Evolutionary conservation across 345 rosid species (phyloP).

Genomic region (Eucalyptus cloeziana): DNA sequence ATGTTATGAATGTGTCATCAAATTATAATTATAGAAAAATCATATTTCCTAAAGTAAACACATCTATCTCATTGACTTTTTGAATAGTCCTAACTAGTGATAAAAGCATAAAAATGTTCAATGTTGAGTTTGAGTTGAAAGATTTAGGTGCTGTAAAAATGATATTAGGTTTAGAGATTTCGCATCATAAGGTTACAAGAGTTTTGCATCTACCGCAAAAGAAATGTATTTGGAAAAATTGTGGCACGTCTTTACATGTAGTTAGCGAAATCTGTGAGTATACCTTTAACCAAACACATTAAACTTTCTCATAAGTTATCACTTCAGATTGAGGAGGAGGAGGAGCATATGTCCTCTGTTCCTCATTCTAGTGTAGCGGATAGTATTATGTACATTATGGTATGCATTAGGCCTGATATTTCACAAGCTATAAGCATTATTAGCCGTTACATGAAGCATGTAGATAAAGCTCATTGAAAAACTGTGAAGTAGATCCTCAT

Average conservation of each 20-base stretch:
- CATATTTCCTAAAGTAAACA: background rate
- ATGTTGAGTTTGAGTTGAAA: background rate
- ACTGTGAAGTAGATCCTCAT: background rate
- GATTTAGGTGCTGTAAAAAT: background rate
- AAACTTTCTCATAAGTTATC: background rate
- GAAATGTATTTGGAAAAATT: no score
- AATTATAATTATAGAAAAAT: no score
- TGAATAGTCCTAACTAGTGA: background rate
- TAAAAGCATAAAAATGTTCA: background rate
- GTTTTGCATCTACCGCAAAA: background rate
- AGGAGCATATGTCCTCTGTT: background rate
- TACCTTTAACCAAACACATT: background rate
- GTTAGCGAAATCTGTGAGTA: background rate
- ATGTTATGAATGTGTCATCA: background rate
- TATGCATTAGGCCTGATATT: background rate
- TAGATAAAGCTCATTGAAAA: background rate
- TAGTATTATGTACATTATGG: background rate
- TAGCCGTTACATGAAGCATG: background rate
- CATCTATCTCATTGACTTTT: background rate
- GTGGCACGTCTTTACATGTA: background rate
- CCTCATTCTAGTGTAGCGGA: background rate
- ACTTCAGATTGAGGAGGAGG: background rate
- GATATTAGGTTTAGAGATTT: background rate
- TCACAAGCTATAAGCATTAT: background rate
- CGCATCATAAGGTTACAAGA: background rate